Evolutionary conservation across 345 rosid genomes (phyloP), one percentile per base, ranked within the genome.

Genomic region (Citrus unshiu): DNA sequence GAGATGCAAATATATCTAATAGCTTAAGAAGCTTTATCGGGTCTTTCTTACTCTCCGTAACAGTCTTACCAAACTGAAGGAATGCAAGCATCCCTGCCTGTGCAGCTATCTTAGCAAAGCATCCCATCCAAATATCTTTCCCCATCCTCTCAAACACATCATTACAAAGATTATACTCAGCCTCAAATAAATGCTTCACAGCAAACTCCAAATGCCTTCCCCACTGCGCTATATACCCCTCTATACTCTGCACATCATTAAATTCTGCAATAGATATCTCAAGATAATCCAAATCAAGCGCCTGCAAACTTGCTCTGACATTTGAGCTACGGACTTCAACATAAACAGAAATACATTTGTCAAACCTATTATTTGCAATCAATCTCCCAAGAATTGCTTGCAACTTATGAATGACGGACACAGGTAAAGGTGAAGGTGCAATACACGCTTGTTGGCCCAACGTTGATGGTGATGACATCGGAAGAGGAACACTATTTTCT

Each of bases 141-240:
- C 98, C 98, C 30, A 91, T 74, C 83, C 92, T 90, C 88, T 97
- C 99, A 81, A 97, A 97, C 37, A 97, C 98, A 81, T 97, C 98
- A 49, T 87, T 93, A 68, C 99, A 94, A 72, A 97, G 95, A 82
- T 90, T 92, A 84, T 88, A 94, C 82, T 97, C 99, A 1, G 95
- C 99, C 85, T 97, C 99, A 56, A 97, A 92, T 84, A 97, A 83
- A 87, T 94, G 98, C 85, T 97, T 97, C 69, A 97, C 99, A 0
- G 99, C 99, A 87, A 97, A 97, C 89, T 94, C 99, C 84, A 97
- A 86, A 93, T 97, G 98, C 77, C 81, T 93, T 34, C 98, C 98
- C 99, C 99, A 97, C 75, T 91, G 94, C 12, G 89, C 91, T 51
- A 97, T 91, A 77, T 93, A 91, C 9, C 86, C 90, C 77, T 96